phyloP scores from a whole-genome alignment of 805 yeast genomes.

The Isabelozyma heimii region DNA sequence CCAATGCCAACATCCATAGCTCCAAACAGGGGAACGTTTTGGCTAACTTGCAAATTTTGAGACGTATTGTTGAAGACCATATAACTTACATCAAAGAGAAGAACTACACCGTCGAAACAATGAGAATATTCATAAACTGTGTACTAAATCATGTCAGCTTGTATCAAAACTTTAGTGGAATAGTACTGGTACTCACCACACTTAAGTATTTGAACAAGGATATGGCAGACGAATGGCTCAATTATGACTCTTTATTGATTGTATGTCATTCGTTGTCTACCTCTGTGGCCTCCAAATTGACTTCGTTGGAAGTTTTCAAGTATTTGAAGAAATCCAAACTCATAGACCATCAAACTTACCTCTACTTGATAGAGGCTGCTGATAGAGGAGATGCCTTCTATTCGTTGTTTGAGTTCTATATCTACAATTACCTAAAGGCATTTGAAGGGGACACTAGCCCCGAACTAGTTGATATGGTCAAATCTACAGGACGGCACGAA shows the following conservation, averaged over 20 bases:
- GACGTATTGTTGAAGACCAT: constrained; percentile 20
- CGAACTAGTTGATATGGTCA: not conserved
- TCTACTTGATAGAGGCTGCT: constrained; percentile 19
- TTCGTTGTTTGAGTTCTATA: not conserved
- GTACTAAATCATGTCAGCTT: constrained; percentile 31
- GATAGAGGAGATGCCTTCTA: constrained; percentile 21
- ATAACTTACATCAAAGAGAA: constrained; percentile 15
- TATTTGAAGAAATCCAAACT: constrained; percentile 11
- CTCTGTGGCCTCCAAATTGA: constrained; percentile 24
- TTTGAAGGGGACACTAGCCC: not conserved
- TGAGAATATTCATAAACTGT: constrained; percentile 32
- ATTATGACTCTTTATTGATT: constrained; percentile 28
- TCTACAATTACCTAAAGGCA: not conserved
- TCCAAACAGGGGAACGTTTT: constrained; percentile 31
- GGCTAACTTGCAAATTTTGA: constrained; percentile 23
- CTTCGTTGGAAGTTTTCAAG: constrained; percentile 21
- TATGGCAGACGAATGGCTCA: constrained; percentile 21
- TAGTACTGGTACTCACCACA: constrained; percentile 15
- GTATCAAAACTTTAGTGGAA: constrained; percentile 34
- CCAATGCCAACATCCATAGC: constrained; percentile 21
- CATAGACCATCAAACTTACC: constrained; percentile 15
- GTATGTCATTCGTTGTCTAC: constrained; percentile 22
- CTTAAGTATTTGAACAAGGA: constrained; percentile 13
- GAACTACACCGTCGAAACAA: constrained; percentile 11
- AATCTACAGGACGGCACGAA: not conserved